A percentile compares a stretch with the other conserved stretches of the same genome.
Conservation (phyloP, 208 protist species). For the Trypanosoma cruzi region DNA sequence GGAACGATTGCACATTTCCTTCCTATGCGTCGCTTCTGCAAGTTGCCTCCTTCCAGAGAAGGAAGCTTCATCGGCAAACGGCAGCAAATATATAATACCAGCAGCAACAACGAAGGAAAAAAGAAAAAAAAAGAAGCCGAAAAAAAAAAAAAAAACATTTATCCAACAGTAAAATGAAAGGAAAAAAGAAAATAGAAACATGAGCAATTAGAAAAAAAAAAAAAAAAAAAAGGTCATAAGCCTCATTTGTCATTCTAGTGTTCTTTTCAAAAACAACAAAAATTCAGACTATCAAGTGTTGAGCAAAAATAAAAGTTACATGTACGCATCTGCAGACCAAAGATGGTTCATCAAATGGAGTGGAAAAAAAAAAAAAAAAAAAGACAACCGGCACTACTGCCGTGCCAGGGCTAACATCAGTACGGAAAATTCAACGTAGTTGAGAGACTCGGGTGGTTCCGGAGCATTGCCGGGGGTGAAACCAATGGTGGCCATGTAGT, state of each 20-base stretch:
- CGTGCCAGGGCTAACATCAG: constrained; percentile 80
- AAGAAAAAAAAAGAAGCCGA: not conserved
- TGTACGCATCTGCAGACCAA: not conserved
- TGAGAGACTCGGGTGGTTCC: constrained; percentile 37
- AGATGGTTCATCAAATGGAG: not conserved
- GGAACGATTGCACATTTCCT: not conserved
- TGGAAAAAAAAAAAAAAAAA: constrained; percentile 15
- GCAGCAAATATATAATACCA: not conserved
- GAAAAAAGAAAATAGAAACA: not conserved
- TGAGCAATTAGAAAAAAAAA: not conserved
- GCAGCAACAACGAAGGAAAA: not conserved
- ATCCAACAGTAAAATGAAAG: too few species aligned
- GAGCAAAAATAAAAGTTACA: not conserved
- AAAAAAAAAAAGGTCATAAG: too few species aligned
- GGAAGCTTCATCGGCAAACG: too few species aligned
- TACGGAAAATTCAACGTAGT: constrained; percentile 88
- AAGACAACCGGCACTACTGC: constrained; percentile 34
- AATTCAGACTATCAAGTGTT: not conserved
- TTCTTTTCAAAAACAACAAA: constrained; percentile 14
- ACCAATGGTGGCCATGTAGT: constrained; percentile 18
- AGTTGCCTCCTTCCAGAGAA: too few species aligned
- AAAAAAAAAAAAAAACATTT: too few species aligned
- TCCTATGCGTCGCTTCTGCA: not conserved
- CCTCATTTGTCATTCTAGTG: too few species aligned
- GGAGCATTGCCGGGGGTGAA: not conserved